A percentile compares a stretch with the other conserved stretches of the same genome.
phyloP scores from a whole-genome alignment of 179 eudicot genomes.

The Amaranthus tricolor region DNA sequence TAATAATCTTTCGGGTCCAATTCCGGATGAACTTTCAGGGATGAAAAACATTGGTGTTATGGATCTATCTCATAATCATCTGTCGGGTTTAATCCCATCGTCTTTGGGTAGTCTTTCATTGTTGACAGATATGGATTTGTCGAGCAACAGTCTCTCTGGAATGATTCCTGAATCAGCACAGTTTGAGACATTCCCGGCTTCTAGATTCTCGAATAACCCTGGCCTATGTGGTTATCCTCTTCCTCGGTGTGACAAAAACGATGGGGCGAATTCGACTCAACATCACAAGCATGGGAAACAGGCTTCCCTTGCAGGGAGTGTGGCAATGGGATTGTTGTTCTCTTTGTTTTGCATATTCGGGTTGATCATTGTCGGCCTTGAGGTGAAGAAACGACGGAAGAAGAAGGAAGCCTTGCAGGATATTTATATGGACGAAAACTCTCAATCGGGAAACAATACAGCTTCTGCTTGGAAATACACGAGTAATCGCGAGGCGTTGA shows the following conservation, averaged over 20 bases:
- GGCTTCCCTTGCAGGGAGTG: constrained; percentile 71
- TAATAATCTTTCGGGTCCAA: constrained; percentile 67
- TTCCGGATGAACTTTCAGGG: constrained; percentile 69
- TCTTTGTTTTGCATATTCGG: constrained; percentile 78
- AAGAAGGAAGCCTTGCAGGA: constrained; percentile 51
- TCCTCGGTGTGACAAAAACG: constrained; percentile 35
- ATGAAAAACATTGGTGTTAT: constrained; percentile 67
- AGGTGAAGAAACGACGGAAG: constrained; percentile 64
- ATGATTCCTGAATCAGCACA: constrained; percentile 72
- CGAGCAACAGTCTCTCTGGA: constrained; percentile 68
- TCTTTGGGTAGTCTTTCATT: constrained; percentile 52
- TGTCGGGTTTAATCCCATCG: constrained; percentile 70
- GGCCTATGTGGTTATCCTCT: constrained; percentile 92
- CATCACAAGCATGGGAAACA: constrained; percentile 46
- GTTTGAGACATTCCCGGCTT: constrained; percentile 67
- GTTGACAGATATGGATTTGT: constrained; percentile 69
- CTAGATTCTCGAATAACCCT: constrained; percentile 60
- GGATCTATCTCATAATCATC: constrained; percentile 66
- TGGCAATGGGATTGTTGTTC: constrained; percentile 80
- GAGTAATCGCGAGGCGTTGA: constrained; percentile 66
- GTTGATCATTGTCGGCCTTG: constrained; percentile 55
- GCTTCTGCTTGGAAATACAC: constrained; percentile 65
- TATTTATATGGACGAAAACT: constrained; percentile 58
- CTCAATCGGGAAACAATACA: constrained; percentile 49
- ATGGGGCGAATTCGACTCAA: constrained; percentile 26